phyloP scores from a whole-genome alignment of 2,329 filamentous ascomycete genomes.

The Pseudocercospora cruenta region DNA sequence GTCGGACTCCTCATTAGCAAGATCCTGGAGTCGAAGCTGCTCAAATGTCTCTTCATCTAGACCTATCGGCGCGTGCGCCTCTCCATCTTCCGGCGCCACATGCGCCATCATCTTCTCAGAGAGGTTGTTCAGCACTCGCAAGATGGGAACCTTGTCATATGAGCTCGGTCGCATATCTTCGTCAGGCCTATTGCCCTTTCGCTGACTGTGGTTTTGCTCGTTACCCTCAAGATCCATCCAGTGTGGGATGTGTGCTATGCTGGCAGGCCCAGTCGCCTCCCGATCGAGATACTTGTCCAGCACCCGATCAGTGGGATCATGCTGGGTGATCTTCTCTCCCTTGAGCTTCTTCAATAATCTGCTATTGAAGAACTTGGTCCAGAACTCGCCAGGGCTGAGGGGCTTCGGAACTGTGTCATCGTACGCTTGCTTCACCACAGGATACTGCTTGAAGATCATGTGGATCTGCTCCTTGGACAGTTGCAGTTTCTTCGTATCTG shows the following conservation, averaged over 20 bases:
- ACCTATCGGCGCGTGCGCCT: slow-evolving; percentile 66
- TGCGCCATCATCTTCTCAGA: slow-evolving; percentile 93
- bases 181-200: slow-evolving; percentile 84
- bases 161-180: slow-evolving; percentile 81
- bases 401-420: slow-evolving; percentile 75
- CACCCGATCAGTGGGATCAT: slow-evolving; percentile 74
- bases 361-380: slow-evolving; percentile 92
- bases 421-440: slow-evolving; percentile 85
- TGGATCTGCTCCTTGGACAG: slow-evolving; percentile 91
- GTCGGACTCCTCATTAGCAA: slow-evolving; percentile 73
- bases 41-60: slow-evolving; percentile 74
- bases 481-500: slow-evolving; percentile 73
- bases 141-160: slow-evolving; percentile 79
- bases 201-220: slow-evolving; percentile 89
- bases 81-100: slow-evolving; percentile 76
- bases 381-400: slow-evolving; percentile 75
- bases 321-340: slow-evolving; percentile 81
- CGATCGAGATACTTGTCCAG: slow-evolving; percentile 84
- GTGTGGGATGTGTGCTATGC: slow-evolving; percentile 73
- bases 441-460: slow-evolving; percentile 90
- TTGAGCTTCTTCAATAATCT: slow-evolving; percentile 87
- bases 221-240: slow-evolving; percentile 94
- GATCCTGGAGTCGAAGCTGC: slow-evolving; percentile 76
- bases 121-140: slow-evolving; percentile 84
- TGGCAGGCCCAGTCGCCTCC: slow-evolving; percentile 55